These are phyloP conservation scores for Phytophthora uliginosa DNA, from an alignment of 352 stramenopile species.

Conservation along the genomic window DNA sequence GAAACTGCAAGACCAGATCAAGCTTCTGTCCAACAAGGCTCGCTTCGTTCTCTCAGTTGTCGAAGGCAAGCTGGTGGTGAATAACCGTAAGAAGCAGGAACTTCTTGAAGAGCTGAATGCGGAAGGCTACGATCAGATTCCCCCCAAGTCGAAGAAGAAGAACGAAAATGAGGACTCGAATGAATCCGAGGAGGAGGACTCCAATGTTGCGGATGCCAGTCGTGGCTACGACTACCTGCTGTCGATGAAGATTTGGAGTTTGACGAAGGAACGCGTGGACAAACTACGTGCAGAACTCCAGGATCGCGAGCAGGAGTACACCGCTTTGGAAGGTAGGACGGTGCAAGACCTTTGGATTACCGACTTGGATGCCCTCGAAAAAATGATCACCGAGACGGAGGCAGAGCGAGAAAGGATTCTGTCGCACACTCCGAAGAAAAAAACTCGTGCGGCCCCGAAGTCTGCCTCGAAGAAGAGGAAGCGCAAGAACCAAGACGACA, in stretches of 20 bases:
- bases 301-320: constrained; percentile 89
- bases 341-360: constrained; percentile 94
- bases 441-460: constrained; percentile 54
- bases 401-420: constrained; percentile 61
- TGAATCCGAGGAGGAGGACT: constrained; percentile 68
- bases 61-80: constrained; percentile 93
- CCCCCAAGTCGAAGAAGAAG: constrained; percentile 60
- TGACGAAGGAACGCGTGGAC: constrained; percentile 96
- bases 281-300: constrained; percentile 91
- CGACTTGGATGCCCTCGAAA: constrained; percentile 94
- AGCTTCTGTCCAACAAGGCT: constrained; percentile 95
- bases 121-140: constrained; percentile 91
- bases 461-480: constrained; percentile 55
- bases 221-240: constrained; percentile 96
- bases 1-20: constrained; percentile 92
- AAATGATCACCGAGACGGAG: constrained; percentile 76
- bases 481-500: constrained; percentile 56
- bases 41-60: constrained; percentile 97
- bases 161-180: constrained; percentile 53
- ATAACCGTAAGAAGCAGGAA: constrained; percentile 95
- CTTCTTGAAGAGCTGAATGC: constrained; percentile 90
- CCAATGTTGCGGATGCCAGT: constrained; percentile 38
- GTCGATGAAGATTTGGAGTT: constrained; percentile 95
- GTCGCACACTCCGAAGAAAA: constrained; percentile 68
- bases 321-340: constrained; percentile 80